Evolutionary conservation across 2,329 filamentous ascomycete species (phyloP), one percentile per base, ranked within the genome.

Genomic region (Paraphoma sp.): DNA sequence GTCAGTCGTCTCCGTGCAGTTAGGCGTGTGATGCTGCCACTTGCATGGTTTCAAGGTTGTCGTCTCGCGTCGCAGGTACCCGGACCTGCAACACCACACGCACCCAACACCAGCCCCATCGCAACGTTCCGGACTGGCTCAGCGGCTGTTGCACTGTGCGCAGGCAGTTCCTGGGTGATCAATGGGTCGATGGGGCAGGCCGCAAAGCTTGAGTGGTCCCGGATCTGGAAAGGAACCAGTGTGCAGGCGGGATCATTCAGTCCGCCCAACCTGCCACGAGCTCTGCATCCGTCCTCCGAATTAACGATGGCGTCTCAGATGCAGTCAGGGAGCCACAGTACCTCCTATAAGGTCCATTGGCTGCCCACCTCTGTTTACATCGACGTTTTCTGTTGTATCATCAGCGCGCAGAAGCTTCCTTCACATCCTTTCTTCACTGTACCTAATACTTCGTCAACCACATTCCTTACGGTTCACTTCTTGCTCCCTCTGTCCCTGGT

Each of bases 281-380:
- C 65, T 67, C 56, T 62, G 60, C 63, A 70, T 73, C 71, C 73
- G 71, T 72, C 68, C 69, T 69, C 71, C 68, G 73, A 72, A 75
- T 73, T 67, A 73, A 65, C 59, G 55, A 59, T 69, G 60, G 65
- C 65, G 74, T 76, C 73, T 76, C 74, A 76, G 73, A 57, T 75
- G 53, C 57, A 45, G 59, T 54, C 59, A 51, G 68, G 57, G 69
- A 75, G 73, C 64, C 64, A 64, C 58, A 56, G 56, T 61, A 56
- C 58, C 59, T 60, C 63, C 57, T 76, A 76, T 76, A 76, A 75
- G 71, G 71, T 65, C 69, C 66, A 74, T 74, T 75, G 69, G 66
- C 60, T 66, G 65, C 71, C 71, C 70, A 64, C 68, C 64, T 69
- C 59, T 70, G 69, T 75, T 75, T 75, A 67, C 57, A 61, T 63